Conservation (phyloP, 2,329 filamentous ascomycete genomes). For the Blastomyces silverae region DNA sequence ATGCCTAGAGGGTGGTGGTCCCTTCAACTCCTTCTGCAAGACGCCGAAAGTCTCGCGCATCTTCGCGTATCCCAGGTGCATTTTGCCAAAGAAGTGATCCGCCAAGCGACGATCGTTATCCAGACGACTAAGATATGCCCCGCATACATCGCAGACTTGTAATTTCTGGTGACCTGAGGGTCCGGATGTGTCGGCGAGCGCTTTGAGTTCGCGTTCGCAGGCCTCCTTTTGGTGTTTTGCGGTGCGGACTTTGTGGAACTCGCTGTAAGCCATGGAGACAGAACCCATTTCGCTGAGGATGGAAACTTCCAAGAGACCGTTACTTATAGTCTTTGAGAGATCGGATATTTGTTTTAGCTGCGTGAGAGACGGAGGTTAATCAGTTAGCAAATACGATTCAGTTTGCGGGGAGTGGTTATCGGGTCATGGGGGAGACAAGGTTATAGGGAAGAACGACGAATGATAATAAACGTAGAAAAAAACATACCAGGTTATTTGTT, state of each 20-base stretch:
- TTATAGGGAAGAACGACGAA: neutral
- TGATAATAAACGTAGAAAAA: neutral
- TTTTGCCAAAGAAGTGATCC: constrained; percentile 98
- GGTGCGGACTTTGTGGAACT: constrained; percentile 77
- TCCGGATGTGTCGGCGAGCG: constrained; percentile 82
- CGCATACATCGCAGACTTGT: constrained; percentile 97
- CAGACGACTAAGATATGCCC: constrained; percentile 82
- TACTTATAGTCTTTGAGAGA: constrained; percentile 67
- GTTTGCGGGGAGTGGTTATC: neutral
- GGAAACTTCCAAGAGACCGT: constrained; percentile 76
- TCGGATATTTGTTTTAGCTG: constrained; percentile 78
- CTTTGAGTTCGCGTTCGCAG: constrained; percentile 80
- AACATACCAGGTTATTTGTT: constrained; percentile 69
- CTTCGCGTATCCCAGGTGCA: constrained; percentile 96
- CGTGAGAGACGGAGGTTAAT: neutral
- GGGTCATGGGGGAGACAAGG: neutral
- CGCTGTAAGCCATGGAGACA: constrained; percentile 74
- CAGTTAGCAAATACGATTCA: neutral
- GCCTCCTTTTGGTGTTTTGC: constrained; percentile 76
- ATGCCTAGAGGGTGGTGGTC: constrained; percentile 54
- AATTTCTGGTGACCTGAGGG: constrained; percentile 95
- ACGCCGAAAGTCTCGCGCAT: constrained; percentile 90
- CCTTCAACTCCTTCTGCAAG: constrained; percentile 81
- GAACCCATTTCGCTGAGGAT: constrained; percentile 74
- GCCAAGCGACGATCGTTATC: constrained; percentile 92